A percentile compares a stretch with the other conserved stretches of the same genome.
Evolutionary conservation across 2,329 filamentous ascomycete genomes (phyloP).

Genomic region (Hymenoscyphus occultus): DNA sequence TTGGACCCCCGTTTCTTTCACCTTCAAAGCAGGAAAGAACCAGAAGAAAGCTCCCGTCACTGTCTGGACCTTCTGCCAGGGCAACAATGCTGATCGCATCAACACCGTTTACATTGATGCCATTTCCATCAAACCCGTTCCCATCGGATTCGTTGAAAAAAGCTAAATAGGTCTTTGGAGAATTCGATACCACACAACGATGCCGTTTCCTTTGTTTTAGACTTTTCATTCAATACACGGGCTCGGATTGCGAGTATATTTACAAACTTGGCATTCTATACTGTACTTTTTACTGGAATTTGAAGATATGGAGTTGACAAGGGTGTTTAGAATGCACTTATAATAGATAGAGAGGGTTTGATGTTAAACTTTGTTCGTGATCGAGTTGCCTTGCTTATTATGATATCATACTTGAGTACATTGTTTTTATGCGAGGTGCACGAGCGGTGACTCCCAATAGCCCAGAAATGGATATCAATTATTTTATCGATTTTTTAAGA

Average conservation of each 20-base stretch:
- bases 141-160: too few relatives aligned
- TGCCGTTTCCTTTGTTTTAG: not conserved
- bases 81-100: not conserved
- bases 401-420: too few relatives aligned
- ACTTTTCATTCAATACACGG: not conserved
- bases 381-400: too few relatives aligned
- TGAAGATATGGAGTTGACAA: not conserved
- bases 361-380: not conserved
- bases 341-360: not conserved
- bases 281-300: not conserved
- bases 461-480: too few relatives aligned
- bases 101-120: conserved; percentile 9
- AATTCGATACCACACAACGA: not conserved
- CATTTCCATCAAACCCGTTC: not conserved
- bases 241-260: not conserved
- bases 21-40: not conserved
- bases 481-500: too few relatives aligned
- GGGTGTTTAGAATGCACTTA: not conserved
- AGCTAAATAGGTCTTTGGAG: not conserved
- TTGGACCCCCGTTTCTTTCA: not conserved
- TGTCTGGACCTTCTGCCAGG: not conserved
- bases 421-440: too few relatives aligned
- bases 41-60: not conserved
- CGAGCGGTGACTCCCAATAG: too few relatives aligned
- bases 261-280: not conserved